Evolutionary conservation across 805 yeast species (phyloP).

Genomic region (Maudiozyma serrabonitensis): DNA sequence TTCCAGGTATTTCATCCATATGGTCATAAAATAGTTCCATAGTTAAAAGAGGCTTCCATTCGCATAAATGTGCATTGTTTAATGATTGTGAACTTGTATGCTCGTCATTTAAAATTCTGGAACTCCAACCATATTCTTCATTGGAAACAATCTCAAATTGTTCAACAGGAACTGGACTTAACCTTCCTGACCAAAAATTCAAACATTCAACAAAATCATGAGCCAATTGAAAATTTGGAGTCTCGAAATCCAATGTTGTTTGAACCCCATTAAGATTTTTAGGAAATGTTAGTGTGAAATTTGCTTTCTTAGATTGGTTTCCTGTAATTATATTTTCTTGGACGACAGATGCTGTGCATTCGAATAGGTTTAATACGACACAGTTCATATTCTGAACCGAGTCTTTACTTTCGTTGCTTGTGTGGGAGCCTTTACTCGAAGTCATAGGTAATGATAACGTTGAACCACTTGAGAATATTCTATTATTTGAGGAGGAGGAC

Average conservation of each 20-base stretch:
- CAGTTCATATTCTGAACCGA: neutral
- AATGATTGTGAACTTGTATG: neutral
- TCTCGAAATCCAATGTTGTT: conserved; percentile 46
- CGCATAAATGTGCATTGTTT: conserved; percentile 3
- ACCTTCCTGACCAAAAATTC: conserved; percentile 85
- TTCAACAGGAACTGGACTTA: conserved; percentile 64
- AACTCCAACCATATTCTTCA: conserved; percentile 74
- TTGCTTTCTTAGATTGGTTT: conserved; percentile 5
- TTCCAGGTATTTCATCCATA: conserved; percentile 5
- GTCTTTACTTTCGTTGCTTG: neutral
- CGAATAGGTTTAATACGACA: conserved; percentile 20
- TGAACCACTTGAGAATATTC: neutral
- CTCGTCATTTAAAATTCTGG: conserved; percentile 7
- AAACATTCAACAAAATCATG: conserved; percentile 62
- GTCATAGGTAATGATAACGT: neutral
- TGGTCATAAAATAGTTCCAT: conserved; percentile 18
- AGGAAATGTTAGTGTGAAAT: conserved; percentile 21
- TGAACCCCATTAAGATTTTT: conserved; percentile 14
- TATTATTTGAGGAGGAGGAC: neutral
- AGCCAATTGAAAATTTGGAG: conserved; percentile 60
- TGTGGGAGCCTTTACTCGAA: neutral
- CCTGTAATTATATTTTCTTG: conserved; percentile 24
- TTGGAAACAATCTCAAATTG: conserved; percentile 62
- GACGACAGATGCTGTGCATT: conserved; percentile 19
- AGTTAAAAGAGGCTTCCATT: conserved; percentile 20